Base-by-base conservation (phyloP, 495 filamentous ascomycete species). In the Neurospora sp. region DNA sequence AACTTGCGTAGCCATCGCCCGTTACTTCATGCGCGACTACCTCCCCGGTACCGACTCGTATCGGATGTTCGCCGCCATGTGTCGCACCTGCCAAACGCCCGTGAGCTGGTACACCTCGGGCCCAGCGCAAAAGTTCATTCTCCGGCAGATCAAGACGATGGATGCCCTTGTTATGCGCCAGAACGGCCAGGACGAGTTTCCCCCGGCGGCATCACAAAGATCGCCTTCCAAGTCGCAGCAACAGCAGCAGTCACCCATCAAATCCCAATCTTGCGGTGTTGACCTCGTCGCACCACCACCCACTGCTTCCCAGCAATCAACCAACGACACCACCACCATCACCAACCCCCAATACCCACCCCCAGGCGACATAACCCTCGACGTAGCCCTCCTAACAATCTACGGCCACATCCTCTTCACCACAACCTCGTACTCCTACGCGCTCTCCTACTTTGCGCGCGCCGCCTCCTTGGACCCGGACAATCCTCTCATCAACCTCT, bases 71-170 rank as follows among this genome's bases (percentile, higher is more conserved):
- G 85, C 88, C 31, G 88, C 90, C 73, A 81, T 93, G 35, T 91
- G 89, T 73, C 87, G 90, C 27, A 82, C 95, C 5, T 91, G 87
- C 75, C 85, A 86, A 68, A 86, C 85, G 14, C 86, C 86, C 18
- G 83, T 86, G 12, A 87, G 85, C 3, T 90, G 85, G 85, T 89
- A 89, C 81, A 85, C 85, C 53, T 85, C 86, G 0, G 86, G 86
- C 0, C 87, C 87, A 0, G 84, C 91, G 39, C 94, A 96, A 82
- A 98, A 98, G 78, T 96, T 91, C 79, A 89, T 98, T 78, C 85
- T 97, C 10, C 88, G 94, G 27, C 93, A 95, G 81, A 91, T 98
- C 82, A 97, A 97, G 80, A 90, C 90, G 16, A 93, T 97, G 88
- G 96, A 99, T 78, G 84, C 75, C 71, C 75, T 80, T 40, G 73